phyloP scores from a whole-genome alignment of 257 asterid species.

The Thymus quinquecostatus region DNA sequence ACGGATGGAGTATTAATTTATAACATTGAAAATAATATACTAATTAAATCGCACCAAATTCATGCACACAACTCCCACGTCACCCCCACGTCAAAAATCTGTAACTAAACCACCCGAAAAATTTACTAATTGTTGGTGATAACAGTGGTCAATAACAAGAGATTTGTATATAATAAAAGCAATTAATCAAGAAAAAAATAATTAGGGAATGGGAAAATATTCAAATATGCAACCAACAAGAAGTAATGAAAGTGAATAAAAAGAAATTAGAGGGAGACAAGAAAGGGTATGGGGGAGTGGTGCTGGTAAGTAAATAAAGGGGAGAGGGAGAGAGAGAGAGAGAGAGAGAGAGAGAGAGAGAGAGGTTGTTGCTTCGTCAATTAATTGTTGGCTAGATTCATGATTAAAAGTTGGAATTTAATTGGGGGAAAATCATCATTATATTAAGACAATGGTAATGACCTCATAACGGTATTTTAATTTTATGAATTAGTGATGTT shows the following conservation, averaged over 20 bases:
- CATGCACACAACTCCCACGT: slow-evolving; percentile 8
- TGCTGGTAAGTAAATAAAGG: slow-evolving; percentile 35
- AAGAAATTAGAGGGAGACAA: slow-evolving; percentile 15
- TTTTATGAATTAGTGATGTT: slow-evolving; percentile 33
- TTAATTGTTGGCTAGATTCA: slow-evolving; percentile 59
- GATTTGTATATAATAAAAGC: not conserved
- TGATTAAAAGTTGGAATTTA: slow-evolving; percentile 44
- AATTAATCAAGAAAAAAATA: not conserved
- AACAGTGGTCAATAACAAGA: not conserved
- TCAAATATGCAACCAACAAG: slow-evolving; percentile 28
- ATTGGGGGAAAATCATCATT: slow-evolving; percentile 40
- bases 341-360: not conserved
- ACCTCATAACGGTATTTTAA: slow-evolving; percentile 55
- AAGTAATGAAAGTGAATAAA: slow-evolving; percentile 26
- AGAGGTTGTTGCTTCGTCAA: slow-evolving; percentile 68
- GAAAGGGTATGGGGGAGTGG: slow-evolving; percentile 26
- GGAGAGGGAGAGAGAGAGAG: too few species aligned
- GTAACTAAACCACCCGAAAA: not conserved
- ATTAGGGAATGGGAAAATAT: not conserved
- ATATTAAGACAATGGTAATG: slow-evolving; percentile 42
- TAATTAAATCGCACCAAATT: slow-evolving; percentile 14
- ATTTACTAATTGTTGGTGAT: not conserved
- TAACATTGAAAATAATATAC: too few species aligned
- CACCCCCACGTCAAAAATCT: slow-evolving; percentile 29
- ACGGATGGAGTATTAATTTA: too few species aligned